Evolutionary conservation across 75 land plant species (phyloP).

Genomic region (Gnetum montanum): DNA sequence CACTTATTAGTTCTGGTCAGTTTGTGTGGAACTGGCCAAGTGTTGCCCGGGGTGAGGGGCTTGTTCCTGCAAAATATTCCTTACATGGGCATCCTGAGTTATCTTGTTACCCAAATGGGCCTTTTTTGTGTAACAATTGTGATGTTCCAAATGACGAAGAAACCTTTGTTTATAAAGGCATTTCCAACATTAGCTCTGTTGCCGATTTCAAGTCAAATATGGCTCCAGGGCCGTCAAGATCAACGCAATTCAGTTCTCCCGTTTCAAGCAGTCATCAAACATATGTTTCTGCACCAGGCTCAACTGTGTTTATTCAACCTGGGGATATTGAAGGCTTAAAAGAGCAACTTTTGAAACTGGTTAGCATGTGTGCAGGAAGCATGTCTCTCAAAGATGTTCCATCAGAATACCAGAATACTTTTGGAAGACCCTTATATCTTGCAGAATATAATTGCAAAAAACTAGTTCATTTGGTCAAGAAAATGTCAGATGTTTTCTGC

Average conservation of each 20-base stretch:
- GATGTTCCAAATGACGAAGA: conserved; percentile 52
- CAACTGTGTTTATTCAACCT: conserved; percentile 46
- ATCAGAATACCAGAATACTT: conserved; percentile 62
- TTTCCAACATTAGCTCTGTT: neutral
- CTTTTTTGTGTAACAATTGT: conserved; percentile 13
- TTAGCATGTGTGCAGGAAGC: conserved; percentile 58
- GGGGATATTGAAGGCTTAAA: conserved; percentile 82
- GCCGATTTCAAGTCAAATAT: neutral
- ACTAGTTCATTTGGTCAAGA: conserved; percentile 65
- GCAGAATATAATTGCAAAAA: conserved; percentile 70
- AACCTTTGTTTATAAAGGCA: conserved; percentile 31
- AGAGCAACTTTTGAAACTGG: conserved; percentile 59
- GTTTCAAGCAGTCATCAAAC: neutral
- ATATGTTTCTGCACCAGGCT: neutral
- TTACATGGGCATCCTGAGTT: conserved; percentile 17
- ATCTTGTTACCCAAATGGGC: conserved; percentile 14
- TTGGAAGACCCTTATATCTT: conserved; percentile 63
- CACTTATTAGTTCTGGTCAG: conserved; percentile 68
- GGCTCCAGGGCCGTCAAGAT: neutral
- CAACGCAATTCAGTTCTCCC: neutral
- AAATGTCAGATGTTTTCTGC: conserved; percentile 52
- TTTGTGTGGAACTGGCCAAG: conserved; percentile 97
- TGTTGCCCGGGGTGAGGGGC: conserved; percentile 80
- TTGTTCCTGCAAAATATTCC: conserved; percentile 43
- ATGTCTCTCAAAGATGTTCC: conserved; percentile 54